A percentile compares a stretch with the other conserved stretches of the same genome.
These are phyloP conservation scores for Coffea eugenioides DNA, from an alignment of 257 asterid species.

Conservation along the genomic window DNA sequence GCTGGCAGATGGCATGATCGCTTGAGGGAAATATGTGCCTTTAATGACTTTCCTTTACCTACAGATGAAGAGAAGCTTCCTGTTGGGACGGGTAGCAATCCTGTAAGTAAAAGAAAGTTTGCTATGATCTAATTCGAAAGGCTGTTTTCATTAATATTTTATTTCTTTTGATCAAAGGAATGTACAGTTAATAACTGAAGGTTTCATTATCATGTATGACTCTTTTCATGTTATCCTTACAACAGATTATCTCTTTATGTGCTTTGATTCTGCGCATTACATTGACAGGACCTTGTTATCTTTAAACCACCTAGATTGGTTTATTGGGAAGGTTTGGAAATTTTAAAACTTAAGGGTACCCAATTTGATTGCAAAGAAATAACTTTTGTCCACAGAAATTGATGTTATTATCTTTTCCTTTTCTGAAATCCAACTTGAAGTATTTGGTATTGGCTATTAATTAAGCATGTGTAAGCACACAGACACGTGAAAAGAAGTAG, in stretches of 20 bases:
- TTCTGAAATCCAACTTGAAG: not conserved
- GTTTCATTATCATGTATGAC: not conserved
- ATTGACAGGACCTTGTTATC: not conserved
- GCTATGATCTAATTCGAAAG: not conserved
- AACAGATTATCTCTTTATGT: not conserved
- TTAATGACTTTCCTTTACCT: conserved; percentile 64
- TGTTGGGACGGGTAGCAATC: conserved; percentile 97
- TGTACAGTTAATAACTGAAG: not conserved
- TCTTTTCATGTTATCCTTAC: not conserved
- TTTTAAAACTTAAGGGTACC: too few relatives aligned
- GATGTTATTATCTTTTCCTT: not conserved
- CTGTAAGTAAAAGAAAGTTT: conserved; percentile 53
- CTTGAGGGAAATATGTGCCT: conserved; percentile 62
- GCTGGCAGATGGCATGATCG: conserved; percentile 79
- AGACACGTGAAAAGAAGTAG: not conserved
- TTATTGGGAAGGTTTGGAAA: not conserved
- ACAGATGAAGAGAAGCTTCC: conserved; percentile 85
- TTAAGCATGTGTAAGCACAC: not conserved
- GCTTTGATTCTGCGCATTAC: not conserved
- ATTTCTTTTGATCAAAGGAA: not conserved
- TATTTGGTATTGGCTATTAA: not conserved
- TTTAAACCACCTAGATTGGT: not conserved
- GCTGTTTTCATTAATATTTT: not conserved
- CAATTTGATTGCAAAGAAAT: not conserved
- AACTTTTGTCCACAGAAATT: not conserved